Base-by-base conservation (phyloP, 768 basidiomycete species). In the Pleurotus tuber-regium region DNA sequence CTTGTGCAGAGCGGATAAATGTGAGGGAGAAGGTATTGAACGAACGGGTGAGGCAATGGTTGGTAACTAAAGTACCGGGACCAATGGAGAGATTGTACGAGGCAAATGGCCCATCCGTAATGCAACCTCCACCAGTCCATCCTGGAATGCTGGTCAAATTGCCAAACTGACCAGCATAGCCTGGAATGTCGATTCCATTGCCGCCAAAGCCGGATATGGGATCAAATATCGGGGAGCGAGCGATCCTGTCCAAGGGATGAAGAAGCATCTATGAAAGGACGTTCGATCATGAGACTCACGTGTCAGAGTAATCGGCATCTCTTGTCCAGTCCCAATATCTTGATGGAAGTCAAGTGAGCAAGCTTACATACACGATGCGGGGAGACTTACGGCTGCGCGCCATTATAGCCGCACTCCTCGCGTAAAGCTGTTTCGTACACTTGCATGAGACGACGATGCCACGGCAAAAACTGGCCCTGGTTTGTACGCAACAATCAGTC, bases 401-500 rank as follows among this genome's bases (percentile, higher is more conserved):
- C 62, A 9, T 12, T 53, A 50, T 61, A 64, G 14, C 58, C 59
- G 49, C 65, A 66, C 31, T 62, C 60, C 2, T 59, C 52, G 12
- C 63, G 49, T 23, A 66, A 44, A 1, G 55, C 56, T 35, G 57
- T 50, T 26, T 63, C 61, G 36, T 64, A 64, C 7, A 59, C 31
- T 21, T 53, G 57, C 3, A 52, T 54, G 42, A 57, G 59, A 43
- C 58, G 60, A 2, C 63, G 53, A 39, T 66, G 64, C 63, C 63
- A 66, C 7, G 64, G 57, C 12, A 61, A 52, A 50, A 66, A 66
- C 26, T 66, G 60, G 2, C 63, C 61, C 61, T 63, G 30, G 35
- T 36, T 36, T 14, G 35, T 36, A n/a, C n/a, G n/a, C n/a, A n/a
- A n/a, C n/a, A n/a, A n/a, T n/a, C n/a, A n/a, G n/a, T n/a, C n/a